Evolutionary conservation across 352 stramenopile species (phyloP).

Genomic region (Globisporangium spiculum): DNA sequence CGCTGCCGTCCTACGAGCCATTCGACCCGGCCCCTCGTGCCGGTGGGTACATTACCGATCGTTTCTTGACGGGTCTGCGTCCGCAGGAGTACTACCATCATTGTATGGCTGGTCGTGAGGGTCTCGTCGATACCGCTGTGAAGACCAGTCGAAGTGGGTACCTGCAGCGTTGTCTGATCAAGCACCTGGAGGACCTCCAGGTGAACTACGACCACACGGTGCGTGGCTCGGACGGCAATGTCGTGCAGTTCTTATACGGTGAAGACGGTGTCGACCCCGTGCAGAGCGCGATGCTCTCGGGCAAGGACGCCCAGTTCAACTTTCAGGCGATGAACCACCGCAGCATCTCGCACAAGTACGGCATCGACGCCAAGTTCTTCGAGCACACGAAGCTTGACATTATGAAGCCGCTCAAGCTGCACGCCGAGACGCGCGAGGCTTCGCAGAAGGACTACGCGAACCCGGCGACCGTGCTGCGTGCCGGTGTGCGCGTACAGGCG

Average conservation of each 20-base stretch:
- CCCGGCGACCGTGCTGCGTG: conserved; percentile 36
- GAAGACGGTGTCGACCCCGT: conserved; percentile 98
- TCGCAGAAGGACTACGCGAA: conserved; percentile 45
- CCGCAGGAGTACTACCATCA: conserved; percentile 99
- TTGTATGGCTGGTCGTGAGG: conserved; percentile 99
- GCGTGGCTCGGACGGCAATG: conserved; percentile 95
- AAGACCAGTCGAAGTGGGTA: conserved; percentile 99
- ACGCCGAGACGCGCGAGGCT: conserved; percentile 59
- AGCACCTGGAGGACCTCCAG: conserved; percentile 97
- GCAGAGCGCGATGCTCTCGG: conserved; percentile 93
- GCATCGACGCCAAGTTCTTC: conserved; percentile 86
- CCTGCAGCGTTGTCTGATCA: conserved; percentile 98
- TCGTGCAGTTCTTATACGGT: conserved; percentile 99
- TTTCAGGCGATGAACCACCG: conserved; percentile 97
- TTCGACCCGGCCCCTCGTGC: conserved; percentile 97
- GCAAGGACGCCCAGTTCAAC: conserved; percentile 89
- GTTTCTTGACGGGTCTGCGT: conserved; percentile 97
- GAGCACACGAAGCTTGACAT: conserved; percentile 89
- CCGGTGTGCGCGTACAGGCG: conserved; percentile 59
- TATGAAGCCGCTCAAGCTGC: conserved; percentile 80
- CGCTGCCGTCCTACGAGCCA: conserved; percentile 97
- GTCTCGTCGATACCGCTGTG: conserved; percentile 98
- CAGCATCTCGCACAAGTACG: conserved; percentile 94
- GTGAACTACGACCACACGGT: conserved; percentile 99
- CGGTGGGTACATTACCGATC: conserved; percentile 99